Evolutionary conservation across 1,284 basidiomycete species (phyloP), one percentile per base, ranked within the genome.

Genomic region (Pisolithus thermaeus): DNA sequence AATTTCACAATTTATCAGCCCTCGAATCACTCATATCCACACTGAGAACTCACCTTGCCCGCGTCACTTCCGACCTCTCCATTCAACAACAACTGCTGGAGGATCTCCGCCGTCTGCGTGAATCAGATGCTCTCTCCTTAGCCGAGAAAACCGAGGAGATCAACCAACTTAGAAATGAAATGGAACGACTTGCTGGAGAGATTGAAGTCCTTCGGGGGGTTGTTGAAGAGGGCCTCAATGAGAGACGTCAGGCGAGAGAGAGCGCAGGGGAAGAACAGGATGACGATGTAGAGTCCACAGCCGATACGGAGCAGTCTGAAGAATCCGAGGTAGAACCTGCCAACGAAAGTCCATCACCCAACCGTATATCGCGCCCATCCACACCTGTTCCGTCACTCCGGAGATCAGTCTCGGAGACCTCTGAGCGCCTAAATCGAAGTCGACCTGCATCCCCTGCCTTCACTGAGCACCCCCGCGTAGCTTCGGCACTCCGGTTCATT

Each of bases 151-250:
- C 76, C 22, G 68, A 69, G 12, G 86, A 90, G 57, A 79, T 90
- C 12, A 75, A 80, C 41, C 70, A 69, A 7, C 73, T 90, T 20
- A 75, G 74, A 48, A 72, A 77, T 12, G 84, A 90, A 58, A 85
- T 91, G 3, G 88, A 90, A 61, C 71, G 86, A 28, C 77, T 95
- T 3, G 83, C 80, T 0, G 81, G 81, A 3, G 91, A 95, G 66
- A 87, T 93, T 1, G 84, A 87, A 53, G 84, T 88, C 3, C 73
- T 94, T n/a, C 76, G 85, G 18, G 84, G 82, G 0, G 84, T 93
- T 0, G 88, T 93, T 1, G 90, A 92, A 62, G 84, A 91, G 53
- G 90, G 90, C 1, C 72, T 94, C 42, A 78, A 82, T 49, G 88
- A 90, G 58, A 71, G 89, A 23, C 73, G 84, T 12, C 66, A 63